Evolutionary conservation across 768 basidiomycete species (phyloP), one percentile per base, ranked within the genome.

Genomic region (Russula earlei): DNA sequence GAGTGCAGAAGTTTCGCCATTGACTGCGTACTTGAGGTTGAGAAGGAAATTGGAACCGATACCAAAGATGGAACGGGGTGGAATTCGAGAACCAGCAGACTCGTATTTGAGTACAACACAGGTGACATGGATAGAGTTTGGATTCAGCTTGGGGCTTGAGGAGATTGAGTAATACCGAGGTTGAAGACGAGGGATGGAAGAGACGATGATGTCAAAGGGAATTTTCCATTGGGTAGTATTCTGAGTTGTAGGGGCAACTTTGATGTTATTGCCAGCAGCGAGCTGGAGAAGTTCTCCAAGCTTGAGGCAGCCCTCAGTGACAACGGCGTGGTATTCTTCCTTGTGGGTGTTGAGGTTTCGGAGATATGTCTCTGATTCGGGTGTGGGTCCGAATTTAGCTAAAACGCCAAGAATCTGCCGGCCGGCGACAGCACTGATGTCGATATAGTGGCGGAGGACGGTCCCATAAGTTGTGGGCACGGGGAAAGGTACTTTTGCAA

Each of bases 151-250:
- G 41, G 96, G 93, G 60, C 90, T 92, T 19, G 94, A 97, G 9
- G 96, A 97, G 69, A 99, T 98, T 33, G 96, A 99, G 71, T 95
- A 99, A 75, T 89, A 99, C 54, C 96, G 87, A 33, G 96, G 93
- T 68, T 98, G 95, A 19, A 99, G 80, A 61, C 96, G 91, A 37
- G 91, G 83, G 56, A 95, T 85, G 49, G 87, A 84, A 7, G 94
- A 97, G 52, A 99, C 84, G 62, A 99, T 85, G 68, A 94, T 87
- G 68, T 99, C 96, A 69, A 99, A 96, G 47, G 96, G 95, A 63
- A 98, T 95, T 10, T 77, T 63, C 96, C 95, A 98, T 20, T 78
- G 66, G 0, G 90, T 87, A 52, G 88, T 90, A 68, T 88, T 91
- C 62, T 79, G 78, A n/a, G 75, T 69, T 14, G 76, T 84, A n/a